Evolutionary conservation across 192 early-diverging fungal genomes (phyloP).

Genomic region (Irineochytrium annulatum): DNA sequence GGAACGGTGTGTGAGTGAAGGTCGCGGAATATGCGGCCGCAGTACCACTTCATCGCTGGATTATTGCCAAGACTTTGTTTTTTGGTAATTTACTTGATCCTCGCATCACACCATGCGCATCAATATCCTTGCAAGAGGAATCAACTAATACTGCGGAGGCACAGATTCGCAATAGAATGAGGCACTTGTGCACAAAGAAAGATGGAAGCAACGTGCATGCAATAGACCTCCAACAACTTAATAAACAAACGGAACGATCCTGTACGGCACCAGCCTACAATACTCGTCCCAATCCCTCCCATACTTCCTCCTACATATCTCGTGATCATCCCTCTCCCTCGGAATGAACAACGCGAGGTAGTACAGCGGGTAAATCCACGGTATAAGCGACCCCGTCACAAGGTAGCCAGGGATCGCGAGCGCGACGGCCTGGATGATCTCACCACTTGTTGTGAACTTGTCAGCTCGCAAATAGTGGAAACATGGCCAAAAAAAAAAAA

Average conservation of each 20-base stretch:
- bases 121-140: no score
- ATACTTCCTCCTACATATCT: constrained; percentile 81
- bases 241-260: constrained; percentile 69
- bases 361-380: constrained; percentile 24
- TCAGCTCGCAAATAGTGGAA: background rate
- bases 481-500: background rate
- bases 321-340: constrained; percentile 19
- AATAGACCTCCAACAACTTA: no score
- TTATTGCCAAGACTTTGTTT: no score
- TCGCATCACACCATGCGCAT: no score
- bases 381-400: background rate
- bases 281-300: constrained; percentile 90
- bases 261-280: constrained; percentile 73
- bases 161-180: no score
- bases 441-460: constrained; percentile 8
- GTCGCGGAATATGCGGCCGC: no score
- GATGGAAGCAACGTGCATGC: no score
- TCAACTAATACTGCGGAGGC: no score
- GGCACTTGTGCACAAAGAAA: no score
- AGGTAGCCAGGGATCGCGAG: constrained; percentile 19
- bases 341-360: constrained; percentile 21
- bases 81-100: no score
- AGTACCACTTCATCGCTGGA: no score
- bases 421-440: constrained; percentile 24
- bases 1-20: no score